These are phyloP conservation scores for Macrolepiota dolichaula DNA, from an alignment of 768 basidiomycete genomes.

Conservation along the genomic window DNA sequence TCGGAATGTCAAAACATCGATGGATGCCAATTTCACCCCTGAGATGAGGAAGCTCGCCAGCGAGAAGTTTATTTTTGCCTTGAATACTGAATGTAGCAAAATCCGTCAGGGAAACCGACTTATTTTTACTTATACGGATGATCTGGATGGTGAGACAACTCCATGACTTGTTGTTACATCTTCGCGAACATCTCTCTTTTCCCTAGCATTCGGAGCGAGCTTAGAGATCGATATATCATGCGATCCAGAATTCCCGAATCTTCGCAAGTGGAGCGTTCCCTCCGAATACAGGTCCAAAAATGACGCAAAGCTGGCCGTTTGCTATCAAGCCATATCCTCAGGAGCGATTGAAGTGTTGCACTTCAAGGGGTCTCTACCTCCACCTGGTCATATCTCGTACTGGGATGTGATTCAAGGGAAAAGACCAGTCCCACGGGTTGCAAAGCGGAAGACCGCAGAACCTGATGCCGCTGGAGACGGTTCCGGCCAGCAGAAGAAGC, in stretches of 20 bases:
- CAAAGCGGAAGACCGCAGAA: neutral
- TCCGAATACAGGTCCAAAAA: slow-evolving; percentile 51
- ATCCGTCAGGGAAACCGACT: slow-evolving; percentile 34
- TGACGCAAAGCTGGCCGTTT: slow-evolving; percentile 61
- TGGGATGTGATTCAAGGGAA: slow-evolving; percentile 22
- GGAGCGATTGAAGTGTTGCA: slow-evolving; percentile 60
- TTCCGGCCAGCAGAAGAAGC: slow-evolving; percentile 1
- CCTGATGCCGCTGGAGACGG: neutral
- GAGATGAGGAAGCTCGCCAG: slow-evolving; percentile 41
- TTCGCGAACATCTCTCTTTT: neutral
- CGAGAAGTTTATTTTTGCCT: slow-evolving; percentile 40
- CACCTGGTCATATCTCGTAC: slow-evolving; percentile 38
- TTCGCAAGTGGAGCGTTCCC: slow-evolving; percentile 40
- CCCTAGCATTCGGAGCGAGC: slow-evolving; percentile 3
- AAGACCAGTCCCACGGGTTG: neutral
- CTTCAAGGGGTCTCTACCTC: slow-evolving; percentile 42
- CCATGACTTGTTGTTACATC: neutral
- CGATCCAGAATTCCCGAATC: neutral
- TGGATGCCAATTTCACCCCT: slow-evolving; percentile 45
- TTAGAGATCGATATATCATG: slow-evolving; percentile 6
- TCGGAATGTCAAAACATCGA: slow-evolving; percentile 35
- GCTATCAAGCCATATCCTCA: slow-evolving; percentile 46
- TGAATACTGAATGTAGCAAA: slow-evolving; percentile 44
- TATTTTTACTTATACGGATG: slow-evolving; percentile 36
- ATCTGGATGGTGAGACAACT: slow-evolving; percentile 45